A percentile compares a stretch with the other conserved stretches of the same genome.
Evolutionary conservation across 192 early-diverging fungal genomes (phyloP).

Genomic region (Coemansia sp.): DNA sequence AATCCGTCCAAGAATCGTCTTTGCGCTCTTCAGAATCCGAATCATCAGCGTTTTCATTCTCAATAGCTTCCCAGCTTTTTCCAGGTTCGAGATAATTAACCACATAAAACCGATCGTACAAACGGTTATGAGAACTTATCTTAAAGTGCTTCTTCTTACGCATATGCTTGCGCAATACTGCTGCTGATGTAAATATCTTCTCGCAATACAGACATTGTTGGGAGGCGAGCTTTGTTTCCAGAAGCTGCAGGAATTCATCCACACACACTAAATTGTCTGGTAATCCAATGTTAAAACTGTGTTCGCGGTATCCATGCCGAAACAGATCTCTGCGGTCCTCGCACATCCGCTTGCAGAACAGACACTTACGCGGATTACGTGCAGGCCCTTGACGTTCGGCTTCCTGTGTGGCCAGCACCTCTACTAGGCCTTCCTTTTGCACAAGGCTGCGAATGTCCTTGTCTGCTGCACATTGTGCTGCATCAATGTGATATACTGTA

Average conservation of each 20-base stretch:
- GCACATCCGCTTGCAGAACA: slow-evolving; percentile 88
- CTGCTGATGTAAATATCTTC: slow-evolving; percentile 82
- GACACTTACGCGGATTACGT: slow-evolving; percentile 70
- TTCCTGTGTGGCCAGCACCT: slow-evolving; percentile 72
- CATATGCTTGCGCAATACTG: slow-evolving; percentile 93
- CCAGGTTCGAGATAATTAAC: slow-evolving; percentile 90
- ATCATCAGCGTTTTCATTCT: slow-evolving; percentile 77
- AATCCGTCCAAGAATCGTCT: slow-evolving; percentile 73
- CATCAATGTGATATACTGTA: slow-evolving; percentile 55
- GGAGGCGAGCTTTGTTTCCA: slow-evolving; percentile 68
- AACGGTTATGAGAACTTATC: slow-evolving; percentile 82
- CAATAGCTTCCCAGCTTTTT: slow-evolving; percentile 86
- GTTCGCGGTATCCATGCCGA: slow-evolving; percentile 85
- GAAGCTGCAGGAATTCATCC: slow-evolving; percentile 73
- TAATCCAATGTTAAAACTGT: slow-evolving; percentile 92
- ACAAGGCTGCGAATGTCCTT: slow-evolving; percentile 69
- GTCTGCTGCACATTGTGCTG: slow-evolving; percentile 58
- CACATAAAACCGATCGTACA: slow-evolving; percentile 93
- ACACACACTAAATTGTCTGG: slow-evolving; percentile 88
- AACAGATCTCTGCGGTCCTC: slow-evolving; percentile 71
- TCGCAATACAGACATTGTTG: slow-evolving; percentile 92
- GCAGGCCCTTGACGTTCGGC: slow-evolving; percentile 68
- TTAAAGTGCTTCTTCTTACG: slow-evolving; percentile 98
- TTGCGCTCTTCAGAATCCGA: slow-evolving; percentile 58
- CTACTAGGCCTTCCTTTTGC: slow-evolving; percentile 68